Conservation (phyloP, 2,329 filamentous ascomycete species). For the Penicillium sp. region DNA sequence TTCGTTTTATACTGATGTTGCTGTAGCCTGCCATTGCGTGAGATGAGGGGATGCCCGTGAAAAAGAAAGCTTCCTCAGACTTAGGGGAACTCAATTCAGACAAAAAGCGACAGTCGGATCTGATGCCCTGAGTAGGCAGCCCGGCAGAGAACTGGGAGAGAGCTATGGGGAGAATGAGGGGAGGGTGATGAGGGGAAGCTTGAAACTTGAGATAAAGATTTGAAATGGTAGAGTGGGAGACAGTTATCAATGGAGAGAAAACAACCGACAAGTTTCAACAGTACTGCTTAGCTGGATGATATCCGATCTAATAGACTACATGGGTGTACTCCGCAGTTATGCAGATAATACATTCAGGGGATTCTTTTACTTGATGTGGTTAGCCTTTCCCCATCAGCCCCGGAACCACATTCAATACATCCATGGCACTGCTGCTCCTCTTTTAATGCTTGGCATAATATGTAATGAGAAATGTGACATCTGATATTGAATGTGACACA, state of each 20-base stretch:
- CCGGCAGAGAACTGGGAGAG: neutral
- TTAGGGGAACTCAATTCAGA: neutral
- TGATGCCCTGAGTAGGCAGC: slow-evolving; percentile 16
- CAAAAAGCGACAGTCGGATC: slow-evolving; percentile 6
- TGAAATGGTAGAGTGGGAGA: neutral
- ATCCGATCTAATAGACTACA: too few species aligned
- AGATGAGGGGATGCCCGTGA: slow-evolving; percentile 10
- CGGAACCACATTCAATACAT: neutral
- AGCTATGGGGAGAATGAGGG: neutral
- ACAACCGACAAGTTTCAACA: neutral
- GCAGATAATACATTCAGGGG: neutral
- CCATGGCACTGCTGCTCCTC: neutral
- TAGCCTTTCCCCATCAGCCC: slow-evolving; percentile 7
- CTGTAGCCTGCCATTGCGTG: neutral
- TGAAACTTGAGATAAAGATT: slow-evolving; percentile 1
- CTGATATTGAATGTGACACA: neutral
- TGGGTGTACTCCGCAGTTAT: too few species aligned
- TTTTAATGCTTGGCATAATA: neutral
- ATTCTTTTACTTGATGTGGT: slow-evolving; percentile 14
- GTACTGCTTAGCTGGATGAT: neutral
- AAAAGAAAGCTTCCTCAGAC: neutral
- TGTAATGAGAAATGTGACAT: too few species aligned
- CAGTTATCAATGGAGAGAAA: neutral
- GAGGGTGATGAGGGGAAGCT: slow-evolving; percentile 11
- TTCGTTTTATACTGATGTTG: neutral